phyloP scores from a whole-genome alignment of 345 rosid genomes.

The Citrus inodora region DNA sequence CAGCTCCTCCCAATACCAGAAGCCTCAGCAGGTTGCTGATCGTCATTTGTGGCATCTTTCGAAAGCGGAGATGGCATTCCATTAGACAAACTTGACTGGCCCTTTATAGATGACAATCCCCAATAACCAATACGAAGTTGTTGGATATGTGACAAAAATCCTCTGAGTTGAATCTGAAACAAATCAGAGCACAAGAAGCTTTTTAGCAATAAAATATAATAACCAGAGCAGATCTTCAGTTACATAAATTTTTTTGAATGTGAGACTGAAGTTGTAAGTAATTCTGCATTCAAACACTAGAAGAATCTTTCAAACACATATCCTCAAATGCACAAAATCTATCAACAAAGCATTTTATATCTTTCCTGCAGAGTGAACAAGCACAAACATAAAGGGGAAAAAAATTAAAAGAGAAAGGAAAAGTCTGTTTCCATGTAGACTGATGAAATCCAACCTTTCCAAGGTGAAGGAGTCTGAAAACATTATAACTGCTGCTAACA shows the following conservation, averaged over 20 bases:
- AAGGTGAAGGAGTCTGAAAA: not conserved
- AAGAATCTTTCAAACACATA: not conserved
- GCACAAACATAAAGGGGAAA: not conserved
- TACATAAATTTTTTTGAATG: not conserved
- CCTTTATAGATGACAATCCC: conserved; percentile 79
- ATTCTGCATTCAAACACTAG: not conserved
- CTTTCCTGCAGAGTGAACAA: not conserved
- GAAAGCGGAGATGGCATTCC: conserved; percentile 88
- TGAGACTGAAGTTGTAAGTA: not conserved
- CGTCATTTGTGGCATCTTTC: conserved; percentile 67
- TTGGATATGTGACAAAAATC: conserved; percentile 88
- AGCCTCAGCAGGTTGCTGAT: conserved; percentile 88
- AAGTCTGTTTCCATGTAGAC: not conserved
- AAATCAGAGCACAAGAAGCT: conserved; percentile 6
- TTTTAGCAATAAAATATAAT: not conserved
- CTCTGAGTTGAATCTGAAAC: conserved; percentile 89
- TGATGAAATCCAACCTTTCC: not conserved
- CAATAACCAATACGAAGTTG: conserved; percentile 90
- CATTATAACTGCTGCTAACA: not conserved
- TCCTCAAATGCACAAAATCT: not conserved
- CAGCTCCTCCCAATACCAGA: conserved; percentile 95
- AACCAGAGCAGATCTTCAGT: not conserved
- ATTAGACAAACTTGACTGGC: conserved; percentile 50
- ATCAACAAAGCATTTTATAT: not conserved
- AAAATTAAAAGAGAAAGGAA: not conserved